Conservation (phyloP, 2,329 filamentous ascomycete species). For the Colletotrichum agaves region DNA sequence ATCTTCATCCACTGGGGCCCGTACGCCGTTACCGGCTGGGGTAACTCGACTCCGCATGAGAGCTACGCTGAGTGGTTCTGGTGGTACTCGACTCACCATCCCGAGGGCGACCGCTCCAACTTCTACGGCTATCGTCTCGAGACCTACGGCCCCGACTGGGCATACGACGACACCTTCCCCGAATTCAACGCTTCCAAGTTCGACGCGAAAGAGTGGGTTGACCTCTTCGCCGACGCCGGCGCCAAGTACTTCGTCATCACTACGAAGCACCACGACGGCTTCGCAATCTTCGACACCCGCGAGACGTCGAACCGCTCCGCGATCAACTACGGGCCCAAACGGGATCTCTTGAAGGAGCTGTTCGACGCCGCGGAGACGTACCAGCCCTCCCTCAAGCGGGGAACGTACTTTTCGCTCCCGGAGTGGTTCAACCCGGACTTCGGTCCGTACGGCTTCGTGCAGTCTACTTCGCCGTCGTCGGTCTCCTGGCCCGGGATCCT, state of each 20-base stretch:
- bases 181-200: slow-evolving; percentile 62
- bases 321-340: slow-evolving; percentile 50
- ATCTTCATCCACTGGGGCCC: slow-evolving; percentile 71
- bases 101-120: slow-evolving; percentile 32
- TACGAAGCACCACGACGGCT: slow-evolving; percentile 61
- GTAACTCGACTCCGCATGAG: slow-evolving; percentile 53
- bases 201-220: slow-evolving; percentile 64
- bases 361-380: slow-evolving; percentile 46
- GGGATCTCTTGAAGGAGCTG: slow-evolving; percentile 49
- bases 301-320: slow-evolving; percentile 52
- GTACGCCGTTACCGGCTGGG: slow-evolving; percentile 67
- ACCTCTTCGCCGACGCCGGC: slow-evolving; percentile 62
- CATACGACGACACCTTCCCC: slow-evolving; percentile 66
- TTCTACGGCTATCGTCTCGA: slow-evolving; percentile 60
- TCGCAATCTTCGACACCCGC: slow-evolving; percentile 55
- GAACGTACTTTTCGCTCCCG: slow-evolving; percentile 60
- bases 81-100: slow-evolving; percentile 52
- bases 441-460: slow-evolving; percentile 54
- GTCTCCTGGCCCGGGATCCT: slow-evolving; percentile 45
- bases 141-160: slow-evolving; percentile 61
- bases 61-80: slow-evolving; percentile 60
- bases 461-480: slow-evolving; percentile 47
- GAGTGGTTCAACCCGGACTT: slow-evolving; percentile 62
- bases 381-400: slow-evolving; percentile 43
- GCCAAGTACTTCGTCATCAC: slow-evolving; percentile 61